phyloP scores from a whole-genome alignment of 257 asterid species.

The Rehmannia glutinosa region DNA sequence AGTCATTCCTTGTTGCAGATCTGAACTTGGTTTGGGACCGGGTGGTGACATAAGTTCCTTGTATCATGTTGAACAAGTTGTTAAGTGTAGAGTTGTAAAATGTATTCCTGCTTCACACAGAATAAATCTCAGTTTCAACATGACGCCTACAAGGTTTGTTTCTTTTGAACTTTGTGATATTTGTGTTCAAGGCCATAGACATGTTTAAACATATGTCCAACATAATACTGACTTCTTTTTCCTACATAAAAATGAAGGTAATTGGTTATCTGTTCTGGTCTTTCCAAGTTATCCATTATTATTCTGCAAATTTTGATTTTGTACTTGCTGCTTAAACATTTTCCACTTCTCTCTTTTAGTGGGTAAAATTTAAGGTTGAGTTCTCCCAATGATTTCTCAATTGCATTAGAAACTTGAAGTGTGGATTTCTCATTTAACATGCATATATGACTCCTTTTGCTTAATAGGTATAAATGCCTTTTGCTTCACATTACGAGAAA shows the following conservation, averaged over 20 bases:
- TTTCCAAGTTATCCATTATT: not conserved
- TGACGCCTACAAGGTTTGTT: conserved; percentile 66
- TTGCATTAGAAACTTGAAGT: not conserved
- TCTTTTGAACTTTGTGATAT: conserved; percentile 7
- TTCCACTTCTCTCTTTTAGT: not conserved
- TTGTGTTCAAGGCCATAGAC: conserved; percentile 2
- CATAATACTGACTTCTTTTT: not conserved
- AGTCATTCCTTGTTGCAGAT: conserved; percentile 48
- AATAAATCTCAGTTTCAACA: conserved; percentile 77
- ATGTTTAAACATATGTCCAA: not conserved
- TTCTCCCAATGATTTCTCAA: not conserved
- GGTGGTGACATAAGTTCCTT: conserved; percentile 67
- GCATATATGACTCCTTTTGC: not conserved
- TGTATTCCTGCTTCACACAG: conserved; percentile 59
- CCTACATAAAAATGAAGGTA: not conserved
- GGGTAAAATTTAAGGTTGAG: not conserved
- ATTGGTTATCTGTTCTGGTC: not conserved
- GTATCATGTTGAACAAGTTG: conserved; percentile 97
- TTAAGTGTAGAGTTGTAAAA: conserved; percentile 84
- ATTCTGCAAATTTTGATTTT: not conserved
- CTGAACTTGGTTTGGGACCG: conserved; percentile 88
- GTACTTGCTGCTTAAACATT: not conserved
- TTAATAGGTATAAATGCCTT: not conserved
- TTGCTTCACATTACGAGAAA: not conserved
- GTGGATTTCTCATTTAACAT: not conserved